Conservation (phyloP, 176 grass and related monocot genomes). For the Oryza punctata region DNA sequence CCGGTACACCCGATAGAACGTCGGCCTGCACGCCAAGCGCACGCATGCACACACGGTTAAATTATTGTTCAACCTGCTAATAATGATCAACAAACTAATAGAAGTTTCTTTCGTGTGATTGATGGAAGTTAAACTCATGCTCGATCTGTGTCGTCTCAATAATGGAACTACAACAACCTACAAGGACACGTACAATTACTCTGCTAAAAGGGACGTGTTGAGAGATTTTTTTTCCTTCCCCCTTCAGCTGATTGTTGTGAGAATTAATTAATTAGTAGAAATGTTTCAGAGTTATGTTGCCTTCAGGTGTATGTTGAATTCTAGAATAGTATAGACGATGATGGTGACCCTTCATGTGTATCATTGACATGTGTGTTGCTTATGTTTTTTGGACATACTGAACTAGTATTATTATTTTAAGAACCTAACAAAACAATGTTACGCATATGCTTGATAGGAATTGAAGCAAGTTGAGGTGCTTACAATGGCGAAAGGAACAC, state of each 20-base stretch:
- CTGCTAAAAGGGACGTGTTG: neutral
- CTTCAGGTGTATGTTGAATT: slow-evolving; percentile 37
- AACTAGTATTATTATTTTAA: neutral
- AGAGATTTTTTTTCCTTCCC: neutral
- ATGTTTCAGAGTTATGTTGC: slow-evolving; percentile 33
- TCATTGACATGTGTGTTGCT: neutral
- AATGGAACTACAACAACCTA: neutral
- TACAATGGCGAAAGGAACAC: slow-evolving; percentile 80
- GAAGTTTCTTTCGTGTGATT: neutral
- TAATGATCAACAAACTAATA: neutral
- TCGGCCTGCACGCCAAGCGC: slow-evolving; percentile 53
- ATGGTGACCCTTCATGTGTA: slow-evolving; percentile 17
- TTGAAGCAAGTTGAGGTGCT: slow-evolving; percentile 27
- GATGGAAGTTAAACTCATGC: neutral
- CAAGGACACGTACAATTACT: slow-evolving; percentile 6
- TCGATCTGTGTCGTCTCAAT: neutral
- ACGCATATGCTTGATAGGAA: neutral
- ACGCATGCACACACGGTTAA: neutral
- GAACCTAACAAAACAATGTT: neutral
- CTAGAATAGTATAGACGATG: slow-evolving; percentile 30
- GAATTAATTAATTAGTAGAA: neutral
- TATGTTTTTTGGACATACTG: neutral
- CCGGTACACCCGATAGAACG: slow-evolving; percentile 84
- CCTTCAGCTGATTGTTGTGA: neutral
- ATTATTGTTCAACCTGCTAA: neutral